These are phyloP conservation scores for Noccaea caerulescens DNA, from an alignment of 345 rosid species.

Conservation along the genomic window DNA sequence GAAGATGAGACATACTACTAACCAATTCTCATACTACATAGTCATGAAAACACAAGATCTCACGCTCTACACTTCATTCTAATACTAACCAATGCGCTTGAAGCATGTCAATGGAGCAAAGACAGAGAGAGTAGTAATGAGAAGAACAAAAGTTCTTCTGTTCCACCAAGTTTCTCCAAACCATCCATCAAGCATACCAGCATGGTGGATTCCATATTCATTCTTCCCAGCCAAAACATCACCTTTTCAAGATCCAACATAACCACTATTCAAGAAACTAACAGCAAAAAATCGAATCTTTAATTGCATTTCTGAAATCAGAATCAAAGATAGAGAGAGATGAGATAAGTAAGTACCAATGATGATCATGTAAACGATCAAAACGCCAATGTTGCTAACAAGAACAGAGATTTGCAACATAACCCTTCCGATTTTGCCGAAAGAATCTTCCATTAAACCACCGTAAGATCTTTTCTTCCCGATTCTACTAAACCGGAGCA, in stretches of 20 bases:
- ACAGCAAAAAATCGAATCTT: neutral
- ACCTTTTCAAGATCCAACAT: constrained; percentile 44
- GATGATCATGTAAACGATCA: constrained; percentile 95
- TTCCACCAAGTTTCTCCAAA: constrained; percentile 87
- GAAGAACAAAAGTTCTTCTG: constrained; percentile 63
- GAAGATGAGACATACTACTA: too few relatives aligned
- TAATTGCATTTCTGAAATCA: neutral
- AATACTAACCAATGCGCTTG: constrained; percentile 73
- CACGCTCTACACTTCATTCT: neutral
- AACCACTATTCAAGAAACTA: neutral
- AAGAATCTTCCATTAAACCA: constrained; percentile 85
- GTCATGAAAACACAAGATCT: neutral
- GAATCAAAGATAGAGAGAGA: neutral
- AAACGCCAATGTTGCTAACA: constrained; percentile 83
- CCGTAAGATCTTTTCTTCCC: constrained; percentile 71
- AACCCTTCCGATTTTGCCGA: constrained; percentile 75
- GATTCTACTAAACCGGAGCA: constrained; percentile 78
- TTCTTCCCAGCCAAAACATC: constrained; percentile 88
- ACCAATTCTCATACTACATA: too few relatives aligned
- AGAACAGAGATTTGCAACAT: constrained; percentile 67
- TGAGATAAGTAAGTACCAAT: constrained; percentile 55
- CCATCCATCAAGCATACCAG: constrained; percentile 90
- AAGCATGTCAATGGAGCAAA: constrained; percentile 83
- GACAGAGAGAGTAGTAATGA: constrained; percentile 61
- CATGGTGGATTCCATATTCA: constrained; percentile 75